These are phyloP conservation scores for Sugiyamaella smithiae DNA, from an alignment of 805 yeast genomes.

Conservation along the genomic window DNA sequence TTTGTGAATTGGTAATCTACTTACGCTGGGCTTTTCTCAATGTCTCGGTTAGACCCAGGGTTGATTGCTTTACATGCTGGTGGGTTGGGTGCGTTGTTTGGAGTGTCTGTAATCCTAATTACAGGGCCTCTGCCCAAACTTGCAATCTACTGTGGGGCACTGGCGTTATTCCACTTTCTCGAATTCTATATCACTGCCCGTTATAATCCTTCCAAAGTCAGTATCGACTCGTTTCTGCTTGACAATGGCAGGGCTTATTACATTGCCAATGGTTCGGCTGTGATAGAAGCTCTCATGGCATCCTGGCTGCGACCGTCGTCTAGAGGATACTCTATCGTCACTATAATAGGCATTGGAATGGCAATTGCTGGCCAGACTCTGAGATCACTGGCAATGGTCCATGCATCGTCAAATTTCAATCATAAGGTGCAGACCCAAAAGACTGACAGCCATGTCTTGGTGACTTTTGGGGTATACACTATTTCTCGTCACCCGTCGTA, in stretches of 20 bases:
- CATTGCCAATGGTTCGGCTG: conserved; percentile 54
- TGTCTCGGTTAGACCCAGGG: too few relatives aligned
- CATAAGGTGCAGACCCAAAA: conserved; percentile 65
- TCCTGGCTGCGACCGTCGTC: not conserved
- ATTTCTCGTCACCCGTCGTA: conserved; percentile 84
- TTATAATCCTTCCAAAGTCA: conserved; percentile 64
- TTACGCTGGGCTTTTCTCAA: too few relatives aligned
- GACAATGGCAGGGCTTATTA: conserved; percentile 61
- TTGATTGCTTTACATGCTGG: conserved; percentile 32
- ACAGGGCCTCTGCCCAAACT: conserved; percentile 27
- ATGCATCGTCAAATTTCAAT: conserved; percentile 83
- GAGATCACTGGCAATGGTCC: conserved; percentile 78
- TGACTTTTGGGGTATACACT: conserved; percentile 71
- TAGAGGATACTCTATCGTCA: not conserved
- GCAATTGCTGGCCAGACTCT: conserved; percentile 60
- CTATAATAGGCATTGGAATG: conserved; percentile 47
- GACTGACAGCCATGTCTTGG: conserved; percentile 56
- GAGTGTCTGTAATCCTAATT: conserved; percentile 12
- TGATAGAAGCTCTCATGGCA: conserved; percentile 44
- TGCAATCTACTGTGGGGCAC: conserved; percentile 50
- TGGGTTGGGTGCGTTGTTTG: conserved; percentile 28
- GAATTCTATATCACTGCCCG: conserved; percentile 81
- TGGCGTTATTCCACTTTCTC: conserved; percentile 69
- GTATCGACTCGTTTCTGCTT: conserved; percentile 65
- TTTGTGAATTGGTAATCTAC: too few relatives aligned